These are phyloP conservation scores for Cryomyces minteri DNA, from an alignment of 495 filamentous ascomycete genomes.

Conservation along the genomic window DNA sequence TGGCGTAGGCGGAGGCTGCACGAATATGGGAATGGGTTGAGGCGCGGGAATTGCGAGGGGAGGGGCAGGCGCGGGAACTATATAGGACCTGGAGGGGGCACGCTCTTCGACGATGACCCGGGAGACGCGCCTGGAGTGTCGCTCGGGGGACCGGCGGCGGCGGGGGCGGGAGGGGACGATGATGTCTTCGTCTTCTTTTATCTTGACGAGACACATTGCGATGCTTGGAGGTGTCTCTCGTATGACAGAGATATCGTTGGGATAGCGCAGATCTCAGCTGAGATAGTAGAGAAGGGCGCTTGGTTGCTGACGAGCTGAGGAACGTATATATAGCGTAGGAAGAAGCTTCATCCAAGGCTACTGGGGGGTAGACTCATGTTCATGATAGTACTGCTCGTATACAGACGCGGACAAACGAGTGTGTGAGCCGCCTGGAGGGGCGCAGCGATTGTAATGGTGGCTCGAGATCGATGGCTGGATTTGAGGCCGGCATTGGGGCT, in stretches of 20 bases:
- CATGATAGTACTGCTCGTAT: no score
- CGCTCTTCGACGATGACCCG: slow-evolving; percentile 13
- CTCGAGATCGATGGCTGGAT: no score
- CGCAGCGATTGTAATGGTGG: no score
- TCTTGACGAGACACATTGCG: slow-evolving; percentile 21
- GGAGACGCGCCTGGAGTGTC: neutral
- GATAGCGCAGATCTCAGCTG: no score
- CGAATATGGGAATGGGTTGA: slow-evolving; percentile 14
- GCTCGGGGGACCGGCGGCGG: slow-evolving; percentile 2
- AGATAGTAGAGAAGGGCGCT: no score
- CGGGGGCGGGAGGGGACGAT: slow-evolving; percentile 8
- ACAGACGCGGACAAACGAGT: no score
- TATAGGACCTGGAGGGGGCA: slow-evolving; percentile 1
- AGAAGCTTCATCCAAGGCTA: no score
- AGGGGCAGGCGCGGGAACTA: slow-evolving; percentile 8
- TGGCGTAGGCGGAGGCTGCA: slow-evolving; percentile 2
- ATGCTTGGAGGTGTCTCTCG: neutral
- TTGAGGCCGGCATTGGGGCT: no score
- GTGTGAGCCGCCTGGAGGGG: no score
- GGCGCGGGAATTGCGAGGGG: slow-evolving; percentile 9
- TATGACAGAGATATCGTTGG: neutral
- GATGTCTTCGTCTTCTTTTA: slow-evolving; percentile 18
- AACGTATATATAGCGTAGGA: no score
- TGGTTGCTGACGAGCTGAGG: no score
- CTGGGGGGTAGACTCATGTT: no score